Conservation (phyloP, 2,329 filamentous ascomycete species). For the Paraconiothyrium brasiliense region DNA sequence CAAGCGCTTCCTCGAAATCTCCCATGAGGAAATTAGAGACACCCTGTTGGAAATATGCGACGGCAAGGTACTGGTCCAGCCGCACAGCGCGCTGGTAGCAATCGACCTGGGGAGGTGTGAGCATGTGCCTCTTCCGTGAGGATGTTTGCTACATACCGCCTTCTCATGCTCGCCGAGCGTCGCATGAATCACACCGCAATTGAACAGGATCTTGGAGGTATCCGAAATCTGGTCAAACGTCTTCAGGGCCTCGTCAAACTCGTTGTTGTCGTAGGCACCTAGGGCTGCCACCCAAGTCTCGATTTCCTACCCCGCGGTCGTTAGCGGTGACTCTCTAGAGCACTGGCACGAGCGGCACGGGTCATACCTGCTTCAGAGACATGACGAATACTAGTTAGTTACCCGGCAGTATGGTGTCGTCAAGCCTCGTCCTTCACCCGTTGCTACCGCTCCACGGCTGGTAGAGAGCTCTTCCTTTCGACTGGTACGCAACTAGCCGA, state of each 20-base stretch:
- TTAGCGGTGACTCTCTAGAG: slow-evolving; percentile 36
- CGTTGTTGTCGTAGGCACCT: slow-evolving; percentile 92
- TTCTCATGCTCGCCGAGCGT: slow-evolving; percentile 95
- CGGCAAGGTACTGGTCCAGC: slow-evolving; percentile 93
- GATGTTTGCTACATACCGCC: slow-evolving; percentile 70
- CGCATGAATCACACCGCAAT: slow-evolving; percentile 96
- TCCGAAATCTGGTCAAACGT: slow-evolving; percentile 89
- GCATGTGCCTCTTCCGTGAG: slow-evolving; percentile 22
- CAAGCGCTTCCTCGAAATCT: slow-evolving; percentile 95
- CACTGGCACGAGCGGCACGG: slow-evolving; percentile 22
- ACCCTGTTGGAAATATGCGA: slow-evolving; percentile 98
- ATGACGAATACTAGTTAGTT: slow-evolving; percentile 52
- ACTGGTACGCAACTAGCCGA: slow-evolving; percentile 30
- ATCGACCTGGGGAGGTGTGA: slow-evolving; percentile 72
- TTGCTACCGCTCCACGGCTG: slow-evolving; percentile 39
- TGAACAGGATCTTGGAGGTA: slow-evolving; percentile 98
- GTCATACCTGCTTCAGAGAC: slow-evolving; percentile 60
- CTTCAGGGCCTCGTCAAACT: slow-evolving; percentile 88
- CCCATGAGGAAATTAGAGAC: slow-evolving; percentile 97
- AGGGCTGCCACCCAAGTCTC: slow-evolving; percentile 97
- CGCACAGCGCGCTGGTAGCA: slow-evolving; percentile 92
- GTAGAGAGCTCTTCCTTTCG: slow-evolving; percentile 28
- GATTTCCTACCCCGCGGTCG: slow-evolving; percentile 76
- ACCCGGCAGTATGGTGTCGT: slow-evolving; percentile 54
- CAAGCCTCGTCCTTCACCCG: slow-evolving; percentile 40